These are phyloP conservation scores for Drechslerella coelobrocha DNA, from an alignment of 2,329 filamentous ascomycete genomes.

Conservation along the genomic window DNA sequence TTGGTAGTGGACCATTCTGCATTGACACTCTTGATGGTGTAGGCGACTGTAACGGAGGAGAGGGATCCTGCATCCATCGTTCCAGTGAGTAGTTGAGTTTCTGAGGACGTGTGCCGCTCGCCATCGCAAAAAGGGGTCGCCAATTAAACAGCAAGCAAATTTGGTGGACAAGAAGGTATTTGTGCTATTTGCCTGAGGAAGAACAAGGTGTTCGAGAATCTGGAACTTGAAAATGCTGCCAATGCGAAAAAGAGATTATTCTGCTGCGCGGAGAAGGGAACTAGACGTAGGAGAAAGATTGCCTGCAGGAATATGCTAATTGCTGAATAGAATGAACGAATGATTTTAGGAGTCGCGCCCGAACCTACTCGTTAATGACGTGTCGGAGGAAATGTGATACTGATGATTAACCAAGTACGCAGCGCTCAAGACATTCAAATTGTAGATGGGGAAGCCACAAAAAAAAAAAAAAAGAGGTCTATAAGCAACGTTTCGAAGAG, in stretches of 20 bases:
- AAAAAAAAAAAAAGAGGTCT: slow-evolving; percentile 14
- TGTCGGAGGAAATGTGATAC: neutral
- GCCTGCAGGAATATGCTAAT: slow-evolving; percentile 3
- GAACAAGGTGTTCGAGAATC: neutral
- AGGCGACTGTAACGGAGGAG: slow-evolving; percentile 49
- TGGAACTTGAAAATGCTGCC: neutral
- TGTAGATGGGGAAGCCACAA: neutral
- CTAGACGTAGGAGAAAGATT: slow-evolving; percentile 24
- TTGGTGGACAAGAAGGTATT: slow-evolving; percentile 11
- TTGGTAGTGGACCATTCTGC: slow-evolving; percentile 47
- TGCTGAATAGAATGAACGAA: slow-evolving; percentile 13
- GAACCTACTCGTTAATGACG: slow-evolving; percentile 46
- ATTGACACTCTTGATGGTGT: slow-evolving; percentile 49
- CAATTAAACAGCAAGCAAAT: slow-evolving; percentile 14
- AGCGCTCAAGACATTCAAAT: slow-evolving; percentile 1
- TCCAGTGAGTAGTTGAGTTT: slow-evolving; percentile 52
- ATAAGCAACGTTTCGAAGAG: slow-evolving; percentile 10
- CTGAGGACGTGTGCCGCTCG: slow-evolving; percentile 45
- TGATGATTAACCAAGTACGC: slow-evolving; percentile 6
- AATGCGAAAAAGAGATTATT: slow-evolving; percentile 6
- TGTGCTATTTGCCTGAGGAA: neutral
- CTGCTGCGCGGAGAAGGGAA: slow-evolving; percentile 5
- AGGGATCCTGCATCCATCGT: slow-evolving; percentile 51
- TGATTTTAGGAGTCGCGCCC: slow-evolving; percentile 29
- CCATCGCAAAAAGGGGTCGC: slow-evolving; percentile 29